A percentile compares a stretch with the other conserved stretches of the same genome.
Evolutionary conservation across 2,329 filamentous ascomycete genomes (phyloP).

Genomic region (Botrytis sinoallii): DNA sequence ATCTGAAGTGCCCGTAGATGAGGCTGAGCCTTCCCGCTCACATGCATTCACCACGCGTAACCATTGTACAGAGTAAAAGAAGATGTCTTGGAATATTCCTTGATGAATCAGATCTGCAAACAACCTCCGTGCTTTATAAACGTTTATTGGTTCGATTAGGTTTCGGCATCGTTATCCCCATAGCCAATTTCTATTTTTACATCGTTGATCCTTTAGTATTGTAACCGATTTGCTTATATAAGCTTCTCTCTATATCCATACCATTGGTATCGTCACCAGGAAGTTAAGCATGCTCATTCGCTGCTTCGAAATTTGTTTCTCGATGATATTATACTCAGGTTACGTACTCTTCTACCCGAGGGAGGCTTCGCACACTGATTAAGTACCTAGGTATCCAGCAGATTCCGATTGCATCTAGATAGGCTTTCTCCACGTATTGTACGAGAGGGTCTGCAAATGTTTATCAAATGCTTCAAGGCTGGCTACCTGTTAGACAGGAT

Average conservation of each 20-base stretch:
- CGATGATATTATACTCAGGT: background rate
- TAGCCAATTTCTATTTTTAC: background rate
- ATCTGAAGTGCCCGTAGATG: background rate
- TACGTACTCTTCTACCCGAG: background rate
- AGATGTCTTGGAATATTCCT: background rate
- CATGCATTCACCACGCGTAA: slow-evolving; percentile 11
- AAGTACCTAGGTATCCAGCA: background rate
- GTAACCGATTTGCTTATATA: background rate
- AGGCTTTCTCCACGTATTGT: background rate
- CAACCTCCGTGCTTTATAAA: background rate
- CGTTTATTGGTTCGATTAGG: slow-evolving; percentile 3
- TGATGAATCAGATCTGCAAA: background rate
- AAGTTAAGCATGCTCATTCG: background rate
- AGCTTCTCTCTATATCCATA: background rate
- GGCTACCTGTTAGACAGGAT: background rate
- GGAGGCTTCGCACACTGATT: background rate
- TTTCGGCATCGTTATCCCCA: background rate
- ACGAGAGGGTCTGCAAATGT: background rate
- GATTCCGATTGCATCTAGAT: background rate
- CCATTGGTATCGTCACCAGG: background rate
- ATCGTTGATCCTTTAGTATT: background rate
- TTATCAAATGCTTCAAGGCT: background rate
- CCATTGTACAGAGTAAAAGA: background rate
- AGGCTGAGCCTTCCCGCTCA: slow-evolving; percentile 12
- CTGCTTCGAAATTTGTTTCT: background rate